Evolutionary conservation across 1,284 basidiomycete species (phyloP).

Genomic region (Cryptococcus jaspeensis): DNA sequence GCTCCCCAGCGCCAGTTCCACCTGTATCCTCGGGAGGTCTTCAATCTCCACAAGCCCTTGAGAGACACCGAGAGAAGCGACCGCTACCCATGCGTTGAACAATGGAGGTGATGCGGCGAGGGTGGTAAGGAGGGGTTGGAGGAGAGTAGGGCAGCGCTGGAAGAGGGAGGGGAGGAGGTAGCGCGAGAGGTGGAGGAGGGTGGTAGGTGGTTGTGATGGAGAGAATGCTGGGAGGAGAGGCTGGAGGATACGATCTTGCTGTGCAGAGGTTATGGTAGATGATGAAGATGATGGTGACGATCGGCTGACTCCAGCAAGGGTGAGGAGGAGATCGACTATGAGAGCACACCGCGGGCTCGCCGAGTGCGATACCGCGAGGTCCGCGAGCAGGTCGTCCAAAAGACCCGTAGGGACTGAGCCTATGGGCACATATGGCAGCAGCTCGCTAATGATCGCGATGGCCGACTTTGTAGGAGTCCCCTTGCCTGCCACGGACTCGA

Average conservation of each 20-base stretch:
- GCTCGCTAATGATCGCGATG: slow-evolving; percentile 20
- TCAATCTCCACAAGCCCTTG: slow-evolving; percentile 20
- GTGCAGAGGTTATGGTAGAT: background rate
- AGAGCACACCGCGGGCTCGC: slow-evolving; percentile 26
- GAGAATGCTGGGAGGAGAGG: slow-evolving; percentile 29
- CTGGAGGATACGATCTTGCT: slow-evolving; percentile 19
- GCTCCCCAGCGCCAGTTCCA: slow-evolving; percentile 34
- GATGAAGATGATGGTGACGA: background rate
- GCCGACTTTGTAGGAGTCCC: slow-evolving; percentile 19
- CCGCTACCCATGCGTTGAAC: slow-evolving; percentile 38
- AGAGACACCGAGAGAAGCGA: slow-evolving; percentile 39
- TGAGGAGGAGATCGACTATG: slow-evolving; percentile 23
- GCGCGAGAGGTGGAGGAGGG: slow-evolving; percentile 1
- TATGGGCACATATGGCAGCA: slow-evolving; percentile 26
- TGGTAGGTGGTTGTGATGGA: background rate
- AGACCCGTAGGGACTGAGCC: slow-evolving; percentile 18
- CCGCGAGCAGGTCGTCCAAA: slow-evolving; percentile 20
- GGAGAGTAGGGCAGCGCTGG: slow-evolving; percentile 21
- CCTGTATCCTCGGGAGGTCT: slow-evolving; percentile 20
- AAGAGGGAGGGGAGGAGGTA: background rate
- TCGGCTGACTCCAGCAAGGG: slow-evolving; percentile 1
- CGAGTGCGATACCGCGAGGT: slow-evolving; percentile 24
- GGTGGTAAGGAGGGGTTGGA: slow-evolving; percentile 26
- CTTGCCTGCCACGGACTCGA: slow-evolving; percentile 10
- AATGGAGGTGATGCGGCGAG: slow-evolving; percentile 10